Evolutionary conservation across 345 rosid genomes (phyloP).

Genomic region (Euclidium syriacum): DNA sequence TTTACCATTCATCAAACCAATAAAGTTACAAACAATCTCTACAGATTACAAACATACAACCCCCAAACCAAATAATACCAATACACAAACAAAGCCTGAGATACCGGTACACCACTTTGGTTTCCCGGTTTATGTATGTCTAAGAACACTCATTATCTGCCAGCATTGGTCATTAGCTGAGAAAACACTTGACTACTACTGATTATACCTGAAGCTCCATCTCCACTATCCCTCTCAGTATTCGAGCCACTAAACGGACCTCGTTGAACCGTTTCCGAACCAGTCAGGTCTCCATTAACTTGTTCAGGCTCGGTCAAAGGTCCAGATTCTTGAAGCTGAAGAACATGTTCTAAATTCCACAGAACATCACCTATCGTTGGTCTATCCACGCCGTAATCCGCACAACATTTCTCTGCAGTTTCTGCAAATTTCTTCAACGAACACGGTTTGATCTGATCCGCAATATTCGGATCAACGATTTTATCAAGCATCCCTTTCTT

Average conservation of each 20-base stretch:
- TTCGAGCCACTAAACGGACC: constrained; percentile 23
- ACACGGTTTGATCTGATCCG: constrained; percentile 51
- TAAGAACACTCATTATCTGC: constrained; percentile 39
- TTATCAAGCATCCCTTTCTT: constrained; percentile 71
- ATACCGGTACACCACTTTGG: constrained; percentile 14
- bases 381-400: constrained; percentile 92
- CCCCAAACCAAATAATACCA: constrained; percentile 6
- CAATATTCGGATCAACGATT: constrained; percentile 69
- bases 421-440: constrained; percentile 83
- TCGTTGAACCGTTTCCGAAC: constrained; percentile 22
- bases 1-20: background rate
- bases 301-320: constrained; percentile 32
- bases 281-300: background rate
- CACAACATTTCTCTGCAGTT: constrained; percentile 94
- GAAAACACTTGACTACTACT: constrained; percentile 71
- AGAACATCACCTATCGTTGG: constrained; percentile 91
- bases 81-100: constrained; percentile 13
- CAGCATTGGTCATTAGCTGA: constrained; percentile 77
- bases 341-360: constrained; percentile 81
- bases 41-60: background rate
- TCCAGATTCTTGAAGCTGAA: constrained; percentile 77
- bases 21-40: background rate
- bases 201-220: constrained; percentile 50
- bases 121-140: constrained; percentile 12
- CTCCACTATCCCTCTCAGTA: constrained; percentile 31